Conservation (phyloP, 345 rosid genomes). For the Carallia pectinifolia region DNA sequence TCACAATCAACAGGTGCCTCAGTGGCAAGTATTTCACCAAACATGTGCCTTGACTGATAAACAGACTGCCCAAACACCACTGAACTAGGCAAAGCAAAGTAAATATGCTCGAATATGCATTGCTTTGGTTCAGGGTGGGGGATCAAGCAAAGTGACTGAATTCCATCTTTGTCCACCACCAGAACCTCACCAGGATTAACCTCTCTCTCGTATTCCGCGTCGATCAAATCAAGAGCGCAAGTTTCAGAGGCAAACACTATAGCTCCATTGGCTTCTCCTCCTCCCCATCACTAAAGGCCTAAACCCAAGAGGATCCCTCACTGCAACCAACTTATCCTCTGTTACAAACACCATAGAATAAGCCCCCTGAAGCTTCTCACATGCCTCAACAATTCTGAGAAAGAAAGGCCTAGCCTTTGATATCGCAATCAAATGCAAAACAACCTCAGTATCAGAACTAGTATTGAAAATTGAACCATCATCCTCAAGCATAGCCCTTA, state of each 20-base stretch:
- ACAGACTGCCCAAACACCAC: constrained; percentile 87
- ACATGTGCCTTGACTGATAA: constrained; percentile 64
- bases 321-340: constrained; percentile 93
- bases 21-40: constrained; percentile 80
- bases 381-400: constrained; percentile 88
- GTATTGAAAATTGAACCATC: constrained; percentile 91
- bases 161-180: constrained; percentile 83
- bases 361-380: constrained; percentile 85
- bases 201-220: constrained; percentile 90
- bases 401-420: constrained; percentile 90
- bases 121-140: constrained; percentile 68
- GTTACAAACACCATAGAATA: constrained; percentile 96
- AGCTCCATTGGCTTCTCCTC: constrained; percentile 78
- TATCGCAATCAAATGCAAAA: constrained; percentile 87
- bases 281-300: constrained; percentile 96
- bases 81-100: constrained; percentile 85
- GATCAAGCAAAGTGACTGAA: constrained; percentile 77
- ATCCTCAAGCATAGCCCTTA: constrained; percentile 76
- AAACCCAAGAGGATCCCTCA: constrained; percentile 88
- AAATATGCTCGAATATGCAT: constrained; percentile 93
- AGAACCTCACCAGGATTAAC: constrained; percentile 91
- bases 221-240: constrained; percentile 96
- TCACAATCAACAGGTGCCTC: constrained; percentile 86
- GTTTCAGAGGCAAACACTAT: constrained; percentile 95
- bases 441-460: constrained; percentile 94